These are phyloP conservation scores for Nepenthes gracilis DNA, from an alignment of 148 eudicot species.

Conservation along the genomic window DNA sequence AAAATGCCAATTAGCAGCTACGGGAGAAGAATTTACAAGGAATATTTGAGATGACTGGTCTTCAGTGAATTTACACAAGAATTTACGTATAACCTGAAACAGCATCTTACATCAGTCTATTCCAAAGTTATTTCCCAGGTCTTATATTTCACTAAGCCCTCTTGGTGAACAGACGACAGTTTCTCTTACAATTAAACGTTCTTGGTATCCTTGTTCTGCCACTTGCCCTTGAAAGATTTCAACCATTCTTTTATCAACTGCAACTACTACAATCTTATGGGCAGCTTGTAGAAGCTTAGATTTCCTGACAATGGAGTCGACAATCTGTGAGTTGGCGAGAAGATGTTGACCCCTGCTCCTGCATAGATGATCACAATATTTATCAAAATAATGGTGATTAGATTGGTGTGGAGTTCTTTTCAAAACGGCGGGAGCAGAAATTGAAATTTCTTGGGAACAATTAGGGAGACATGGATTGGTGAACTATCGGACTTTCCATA, in stretches of 20 bases:
- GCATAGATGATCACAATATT: slow-evolving; percentile 12
- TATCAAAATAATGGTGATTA: neutral
- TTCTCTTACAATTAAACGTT: slow-evolving; percentile 47
- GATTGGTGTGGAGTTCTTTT: neutral
- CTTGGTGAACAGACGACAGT: slow-evolving; percentile 21
- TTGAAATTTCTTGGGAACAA: neutral
- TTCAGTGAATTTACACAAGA: slow-evolving; percentile 90
- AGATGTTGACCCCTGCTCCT: slow-evolving; percentile 92
- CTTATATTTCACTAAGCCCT: slow-evolving; percentile 9
- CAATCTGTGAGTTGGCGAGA: slow-evolving; percentile 55
- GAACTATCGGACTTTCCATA: neutral
- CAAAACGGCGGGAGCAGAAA: neutral
- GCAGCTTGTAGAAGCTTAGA: slow-evolving; percentile 75
- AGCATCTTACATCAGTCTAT: slow-evolving; percentile 1
- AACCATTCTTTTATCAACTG: slow-evolving; percentile 76
- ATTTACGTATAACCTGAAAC: slow-evolving; percentile 57
- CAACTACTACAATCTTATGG: slow-evolving; percentile 60
- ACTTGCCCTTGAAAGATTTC: slow-evolving; percentile 55
- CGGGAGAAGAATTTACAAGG: slow-evolving; percentile 88
- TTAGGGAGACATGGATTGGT: neutral
- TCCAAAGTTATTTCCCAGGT: neutral
- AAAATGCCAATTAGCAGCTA: slow-evolving; percentile 68
- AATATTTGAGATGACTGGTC: slow-evolving; percentile 66
- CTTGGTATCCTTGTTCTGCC: slow-evolving; percentile 35
- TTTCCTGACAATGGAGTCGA: slow-evolving; percentile 64